These are phyloP conservation scores for Trichopus zeylanicus DNA, from an alignment of 116 monocot genomes.

Conservation along the genomic window DNA sequence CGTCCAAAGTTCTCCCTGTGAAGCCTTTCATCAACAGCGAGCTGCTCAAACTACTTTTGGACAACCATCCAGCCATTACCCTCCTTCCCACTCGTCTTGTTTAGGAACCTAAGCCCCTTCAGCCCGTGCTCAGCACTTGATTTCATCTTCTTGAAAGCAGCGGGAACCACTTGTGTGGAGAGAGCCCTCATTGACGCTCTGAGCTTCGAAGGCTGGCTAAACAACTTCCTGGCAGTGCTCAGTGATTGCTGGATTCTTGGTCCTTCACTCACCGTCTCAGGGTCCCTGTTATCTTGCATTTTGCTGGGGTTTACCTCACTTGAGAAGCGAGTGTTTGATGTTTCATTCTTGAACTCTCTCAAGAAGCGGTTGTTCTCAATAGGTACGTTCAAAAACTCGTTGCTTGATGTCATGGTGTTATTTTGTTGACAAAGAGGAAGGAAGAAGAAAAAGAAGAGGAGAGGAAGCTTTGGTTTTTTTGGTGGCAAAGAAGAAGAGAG, in stretches of 20 bases:
- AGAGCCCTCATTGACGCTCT: conserved; percentile 7
- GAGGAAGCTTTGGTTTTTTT: no score
- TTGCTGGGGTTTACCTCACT: neutral
- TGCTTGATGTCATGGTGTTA: conserved; percentile 7
- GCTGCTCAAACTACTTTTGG: conserved; percentile 55
- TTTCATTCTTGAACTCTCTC: no score
- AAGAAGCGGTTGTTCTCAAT: conserved; percentile 5
- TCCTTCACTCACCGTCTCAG: neutral
- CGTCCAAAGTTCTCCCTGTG: conserved; percentile 66
- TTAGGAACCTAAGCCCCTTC: conserved; percentile 63
- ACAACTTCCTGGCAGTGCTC: neutral
- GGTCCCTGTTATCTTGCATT: neutral
- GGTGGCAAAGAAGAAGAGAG: no score
- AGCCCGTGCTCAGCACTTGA: conserved; percentile 50
- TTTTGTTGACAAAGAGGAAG: neutral
- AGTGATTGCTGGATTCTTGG: neutral
- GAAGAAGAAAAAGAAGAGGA: no score
- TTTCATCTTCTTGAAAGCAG: conserved; percentile 3
- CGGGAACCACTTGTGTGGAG: conserved; percentile 3
- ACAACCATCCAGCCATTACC: conserved; percentile 54
- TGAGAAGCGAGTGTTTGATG: neutral
- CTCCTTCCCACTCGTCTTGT: conserved; percentile 46
- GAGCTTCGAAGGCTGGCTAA: conserved; percentile 4
- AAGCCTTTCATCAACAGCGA: conserved; percentile 32
- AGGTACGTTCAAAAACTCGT: conserved; percentile 13